phyloP scores from a whole-genome alignment of 441 rosid genomes.

The Capsella rubella region DNA sequence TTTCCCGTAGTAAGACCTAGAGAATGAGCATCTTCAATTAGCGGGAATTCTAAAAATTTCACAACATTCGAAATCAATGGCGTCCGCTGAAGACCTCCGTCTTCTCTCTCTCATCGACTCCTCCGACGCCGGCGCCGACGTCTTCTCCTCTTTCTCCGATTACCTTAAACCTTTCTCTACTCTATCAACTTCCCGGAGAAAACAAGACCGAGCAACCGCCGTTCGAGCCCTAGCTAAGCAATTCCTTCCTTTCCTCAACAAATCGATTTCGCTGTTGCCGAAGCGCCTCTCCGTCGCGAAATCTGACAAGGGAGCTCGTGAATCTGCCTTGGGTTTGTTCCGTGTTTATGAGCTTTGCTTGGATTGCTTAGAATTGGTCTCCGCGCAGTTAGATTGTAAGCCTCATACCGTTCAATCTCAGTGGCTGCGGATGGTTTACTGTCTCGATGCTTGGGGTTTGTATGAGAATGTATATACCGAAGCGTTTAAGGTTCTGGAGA shows the following conservation, averaged over 20 bases:
- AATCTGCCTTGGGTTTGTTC: constrained; percentile 50
- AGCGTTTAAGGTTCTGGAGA: constrained; percentile 63
- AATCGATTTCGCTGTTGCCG: constrained; percentile 50
- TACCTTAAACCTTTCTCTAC: constrained; percentile 52
- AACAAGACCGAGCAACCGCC: constrained; percentile 35
- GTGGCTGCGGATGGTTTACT: constrained; percentile 58
- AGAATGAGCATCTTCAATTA: constrained; percentile 11
- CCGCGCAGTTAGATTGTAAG: constrained; percentile 79
- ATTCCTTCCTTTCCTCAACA: constrained; percentile 56
- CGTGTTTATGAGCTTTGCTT: constrained; percentile 64
- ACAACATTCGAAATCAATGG: constrained; percentile 41
- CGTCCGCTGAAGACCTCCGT: constrained; percentile 47
- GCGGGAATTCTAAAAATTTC: constrained; percentile 41
- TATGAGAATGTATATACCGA: constrained; percentile 55
- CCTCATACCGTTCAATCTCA: constrained; percentile 62
- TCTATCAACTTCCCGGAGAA: constrained; percentile 38
- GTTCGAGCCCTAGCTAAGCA: constrained; percentile 54
- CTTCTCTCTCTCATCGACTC: constrained; percentile 54
- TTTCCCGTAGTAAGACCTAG: constrained; percentile 24
- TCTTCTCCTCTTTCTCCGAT: constrained; percentile 53
- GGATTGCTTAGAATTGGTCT: constrained; percentile 65
- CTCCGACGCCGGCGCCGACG: constrained; percentile 29
- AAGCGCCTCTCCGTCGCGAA: constrained; percentile 50
- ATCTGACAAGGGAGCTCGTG: constrained; percentile 22
- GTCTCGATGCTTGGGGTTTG: constrained; percentile 63